Percentiles rank a stretch among this genome's conserved stretches.
Conservation (phyloP, 495 filamentous ascomycete genomes). For the Podospora fimiseda region DNA sequence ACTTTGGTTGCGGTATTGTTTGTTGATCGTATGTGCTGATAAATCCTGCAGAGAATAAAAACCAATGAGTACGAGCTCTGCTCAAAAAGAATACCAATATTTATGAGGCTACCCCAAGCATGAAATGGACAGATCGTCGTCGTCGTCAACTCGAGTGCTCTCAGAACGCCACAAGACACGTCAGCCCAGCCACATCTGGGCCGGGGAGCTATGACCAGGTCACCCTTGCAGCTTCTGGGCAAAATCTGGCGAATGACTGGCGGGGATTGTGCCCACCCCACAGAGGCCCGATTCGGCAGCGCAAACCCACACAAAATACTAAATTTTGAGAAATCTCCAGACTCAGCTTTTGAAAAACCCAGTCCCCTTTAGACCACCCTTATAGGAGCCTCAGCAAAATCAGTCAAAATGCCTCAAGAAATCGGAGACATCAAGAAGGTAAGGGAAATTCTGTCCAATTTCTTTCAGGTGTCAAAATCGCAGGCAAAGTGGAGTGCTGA, state of each 20-base stretch:
- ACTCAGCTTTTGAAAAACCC: constrained; percentile 24
- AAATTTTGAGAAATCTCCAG: constrained; percentile 28
- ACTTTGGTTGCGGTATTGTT: not conserved
- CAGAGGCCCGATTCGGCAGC: constrained; percentile 1
- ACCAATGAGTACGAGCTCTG: not conserved
- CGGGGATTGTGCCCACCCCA: constrained; percentile 11
- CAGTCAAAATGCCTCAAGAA: constrained; percentile 87
- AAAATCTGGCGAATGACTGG: constrained; percentile 2
- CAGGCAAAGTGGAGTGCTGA: constrained; percentile 21
- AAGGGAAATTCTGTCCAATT: constrained; percentile 10
- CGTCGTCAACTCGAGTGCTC: not conserved
- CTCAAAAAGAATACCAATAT: not conserved
- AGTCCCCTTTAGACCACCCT: constrained; percentile 20
- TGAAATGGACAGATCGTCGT: not conserved
- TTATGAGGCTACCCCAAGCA: not conserved
- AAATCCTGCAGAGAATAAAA: not conserved
- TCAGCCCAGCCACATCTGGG: constrained; percentile 14
- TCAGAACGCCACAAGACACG: constrained; percentile 17
- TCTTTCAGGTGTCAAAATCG: too few species aligned
- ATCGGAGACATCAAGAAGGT: constrained; percentile 94
- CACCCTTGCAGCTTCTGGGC: not conserved
- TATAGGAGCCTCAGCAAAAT: constrained; percentile 27
- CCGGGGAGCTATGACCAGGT: constrained; percentile 11
- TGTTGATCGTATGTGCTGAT: not conserved
- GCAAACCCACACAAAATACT: constrained; percentile 31